These are phyloP conservation scores for Colletotrichum liriopes DNA, from an alignment of 2,329 filamentous ascomycete species.

Conservation along the genomic window DNA sequence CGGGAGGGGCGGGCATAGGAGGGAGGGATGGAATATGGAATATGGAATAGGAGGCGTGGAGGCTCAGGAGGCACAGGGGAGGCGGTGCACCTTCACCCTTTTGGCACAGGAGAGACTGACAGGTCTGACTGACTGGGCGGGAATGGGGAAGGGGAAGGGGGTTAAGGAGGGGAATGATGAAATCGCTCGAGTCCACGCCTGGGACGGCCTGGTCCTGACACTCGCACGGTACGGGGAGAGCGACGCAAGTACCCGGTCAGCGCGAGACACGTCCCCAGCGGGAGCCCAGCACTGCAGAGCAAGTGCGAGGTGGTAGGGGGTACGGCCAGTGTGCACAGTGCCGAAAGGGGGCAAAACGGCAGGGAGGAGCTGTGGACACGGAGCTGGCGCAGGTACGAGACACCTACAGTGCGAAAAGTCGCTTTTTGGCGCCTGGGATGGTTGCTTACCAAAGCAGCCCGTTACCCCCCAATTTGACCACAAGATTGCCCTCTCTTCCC, in stretches of 20 bases:
- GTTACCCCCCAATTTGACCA: slow-evolving; percentile 5
- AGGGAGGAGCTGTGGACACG: slow-evolving; percentile 21
- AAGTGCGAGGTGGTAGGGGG: not conserved
- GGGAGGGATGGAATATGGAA: not conserved
- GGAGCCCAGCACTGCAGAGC: not conserved
- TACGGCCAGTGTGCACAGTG: not conserved
- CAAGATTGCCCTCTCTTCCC: slow-evolving; percentile 26
- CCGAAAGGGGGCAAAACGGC: slow-evolving; percentile 8
- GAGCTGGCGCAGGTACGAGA: slow-evolving; percentile 33
- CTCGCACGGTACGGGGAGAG: slow-evolving; percentile 38
- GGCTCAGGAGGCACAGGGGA: slow-evolving; percentile 3
- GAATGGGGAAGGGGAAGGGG: not conserved
- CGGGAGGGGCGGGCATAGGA: not conserved
- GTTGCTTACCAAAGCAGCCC: slow-evolving; percentile 33
- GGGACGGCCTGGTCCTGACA: slow-evolving; percentile 33
- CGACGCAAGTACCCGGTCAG: slow-evolving; percentile 27
- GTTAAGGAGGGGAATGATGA: slow-evolving; percentile 26
- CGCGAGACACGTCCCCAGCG: not conserved
- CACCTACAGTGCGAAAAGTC: slow-evolving; percentile 12
- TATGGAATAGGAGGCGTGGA: not conserved
- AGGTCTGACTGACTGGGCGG: not conserved
- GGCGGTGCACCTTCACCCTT: slow-evolving; percentile 10
- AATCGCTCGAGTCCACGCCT: slow-evolving; percentile 42
- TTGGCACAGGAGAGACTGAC: not conserved
- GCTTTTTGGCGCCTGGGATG: not conserved